Evolutionary conservation across 192 early-diverging fungal genomes (phyloP), one percentile per base, ranked within the genome.

Genomic region (Obelidium mucronatum): DNA sequence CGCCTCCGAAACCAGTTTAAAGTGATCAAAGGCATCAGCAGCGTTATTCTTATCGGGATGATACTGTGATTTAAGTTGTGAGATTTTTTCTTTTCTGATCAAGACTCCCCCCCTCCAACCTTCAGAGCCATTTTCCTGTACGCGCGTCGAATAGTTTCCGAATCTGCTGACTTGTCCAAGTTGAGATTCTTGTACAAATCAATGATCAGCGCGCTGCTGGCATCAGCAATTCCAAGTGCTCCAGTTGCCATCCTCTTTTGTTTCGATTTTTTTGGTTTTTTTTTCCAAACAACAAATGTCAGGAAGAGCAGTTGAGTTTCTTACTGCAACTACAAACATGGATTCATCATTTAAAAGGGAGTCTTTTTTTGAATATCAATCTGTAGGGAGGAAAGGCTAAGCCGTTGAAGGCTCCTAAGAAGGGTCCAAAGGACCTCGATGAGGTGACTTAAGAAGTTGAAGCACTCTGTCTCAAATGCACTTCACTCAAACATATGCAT

Each of bases 381-480:
- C 48, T 51, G 1, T 36, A 72, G 69, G 76, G 76, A 66, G 76
- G 76, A 59, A 77, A 77, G 67, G 37, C 55, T 30, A 77, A 83
- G 92, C 94, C 94, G 65, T 86, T 96, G 59, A 96, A 95, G 93
- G 85, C 84, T 31, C 81, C 92, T 78, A 95, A 95, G 91, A 84
- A 84, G 79, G 91, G 92, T 86, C 39, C 42, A 3, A 67, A 70
- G 56, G 93, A 92, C 0, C 33, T 84, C 26, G 92, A 94, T 79
- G 92, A 94, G 34, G 86, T 85, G 75, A 11, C 34, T 64, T 51
- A 40, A n/a, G 28, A 26, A 24, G 44, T 15, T 55, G 40, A 31
- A 11, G 30, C 17, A 44, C 34, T 22, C 37, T 33, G 31, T n/a
- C 19, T 74, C 52, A 40, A 15, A 77, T 37, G 3, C n/a, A n/a